Conservation (phyloP, 2,329 filamentous ascomycete species). For the Aspergillus sp. region DNA sequence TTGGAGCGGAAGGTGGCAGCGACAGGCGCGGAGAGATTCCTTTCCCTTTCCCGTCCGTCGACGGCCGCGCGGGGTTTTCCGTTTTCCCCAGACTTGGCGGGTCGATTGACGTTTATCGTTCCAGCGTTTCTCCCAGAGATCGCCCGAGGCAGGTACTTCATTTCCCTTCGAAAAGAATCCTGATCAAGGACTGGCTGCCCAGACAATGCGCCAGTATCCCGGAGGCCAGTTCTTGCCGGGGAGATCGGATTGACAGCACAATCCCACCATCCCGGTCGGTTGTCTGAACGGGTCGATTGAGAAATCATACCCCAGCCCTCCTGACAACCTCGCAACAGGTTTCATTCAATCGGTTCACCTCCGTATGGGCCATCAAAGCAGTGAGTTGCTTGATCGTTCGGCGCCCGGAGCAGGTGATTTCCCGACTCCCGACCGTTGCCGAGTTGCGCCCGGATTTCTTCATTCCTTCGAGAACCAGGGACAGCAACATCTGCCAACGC, state of each 20-base stretch:
- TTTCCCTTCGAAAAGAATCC: constrained; percentile 1
- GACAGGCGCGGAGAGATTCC: constrained; percentile 39
- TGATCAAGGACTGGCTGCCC: constrained; percentile 13
- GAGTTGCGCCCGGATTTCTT: background rate
- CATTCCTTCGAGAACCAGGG: too few relatives aligned
- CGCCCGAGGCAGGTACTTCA: too few relatives aligned
- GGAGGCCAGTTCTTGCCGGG: background rate
- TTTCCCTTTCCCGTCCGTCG: constrained; percentile 11
- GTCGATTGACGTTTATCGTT: background rate
- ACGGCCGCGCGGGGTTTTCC: constrained; percentile 27
- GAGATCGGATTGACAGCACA: background rate
- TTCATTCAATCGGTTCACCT: too few relatives aligned
- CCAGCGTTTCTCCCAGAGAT: too few relatives aligned
- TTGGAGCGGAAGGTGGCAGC: constrained; percentile 14
- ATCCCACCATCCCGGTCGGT: too few relatives aligned
- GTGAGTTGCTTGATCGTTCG: background rate
- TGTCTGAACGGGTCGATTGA: too few relatives aligned
- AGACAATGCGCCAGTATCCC: too few relatives aligned
- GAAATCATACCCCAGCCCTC: too few relatives aligned
- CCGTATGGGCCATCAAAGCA: too few relatives aligned
- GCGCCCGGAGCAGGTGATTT: background rate
- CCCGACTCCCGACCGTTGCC: background rate
- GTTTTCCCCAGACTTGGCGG: constrained; percentile 32
- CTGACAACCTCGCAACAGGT: too few relatives aligned
- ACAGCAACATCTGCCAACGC: background rate